Evolutionary conservation across 495 filamentous ascomycete species (phyloP).

Genomic region (Aeminium ludgeri): DNA sequence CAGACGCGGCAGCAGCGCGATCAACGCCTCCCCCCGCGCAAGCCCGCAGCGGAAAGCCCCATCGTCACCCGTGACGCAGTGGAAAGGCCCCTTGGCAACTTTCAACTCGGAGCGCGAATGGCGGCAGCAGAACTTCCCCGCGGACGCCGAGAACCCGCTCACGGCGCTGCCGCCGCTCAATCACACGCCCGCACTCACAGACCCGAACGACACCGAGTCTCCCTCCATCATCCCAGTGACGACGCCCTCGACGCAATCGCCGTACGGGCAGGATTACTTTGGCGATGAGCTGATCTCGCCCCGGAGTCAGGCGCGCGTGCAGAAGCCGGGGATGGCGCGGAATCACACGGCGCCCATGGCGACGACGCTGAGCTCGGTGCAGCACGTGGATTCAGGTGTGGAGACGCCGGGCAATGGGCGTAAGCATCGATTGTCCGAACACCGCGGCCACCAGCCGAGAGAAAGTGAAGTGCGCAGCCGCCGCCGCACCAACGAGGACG

Average conservation of each 20-base stretch:
- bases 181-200: constrained; percentile 17
- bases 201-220: constrained; percentile 22
- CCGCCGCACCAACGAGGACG: neutral
- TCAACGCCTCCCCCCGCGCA: constrained; percentile 13
- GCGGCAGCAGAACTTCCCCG: too few relatives aligned
- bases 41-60: constrained; percentile 12
- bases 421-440: neutral
- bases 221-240: constrained; percentile 11
- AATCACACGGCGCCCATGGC: constrained; percentile 13
- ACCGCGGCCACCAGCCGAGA: neutral
- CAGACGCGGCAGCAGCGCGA: constrained; percentile 1
- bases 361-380: neutral
- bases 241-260: constrained; percentile 13
- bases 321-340: constrained; percentile 6
- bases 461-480: neutral
- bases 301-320: constrained; percentile 1
- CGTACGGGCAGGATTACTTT: constrained; percentile 13
- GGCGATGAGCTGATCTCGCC: constrained; percentile 9
- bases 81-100: constrained; percentile 16
- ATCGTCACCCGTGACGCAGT: constrained; percentile 4
- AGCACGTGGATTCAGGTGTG: too few relatives aligned
- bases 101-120: constrained; percentile 17
- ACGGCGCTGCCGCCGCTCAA: constrained; percentile 20
- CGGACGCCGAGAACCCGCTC: constrained; percentile 14
- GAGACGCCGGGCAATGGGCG: too few relatives aligned